A percentile compares a stretch with the other conserved stretches of the same genome.
These are phyloP conservation scores for Pestalotiopsis sp. DNA, from an alignment of 2,329 filamentous ascomycete genomes.

Conservation along the genomic window DNA sequence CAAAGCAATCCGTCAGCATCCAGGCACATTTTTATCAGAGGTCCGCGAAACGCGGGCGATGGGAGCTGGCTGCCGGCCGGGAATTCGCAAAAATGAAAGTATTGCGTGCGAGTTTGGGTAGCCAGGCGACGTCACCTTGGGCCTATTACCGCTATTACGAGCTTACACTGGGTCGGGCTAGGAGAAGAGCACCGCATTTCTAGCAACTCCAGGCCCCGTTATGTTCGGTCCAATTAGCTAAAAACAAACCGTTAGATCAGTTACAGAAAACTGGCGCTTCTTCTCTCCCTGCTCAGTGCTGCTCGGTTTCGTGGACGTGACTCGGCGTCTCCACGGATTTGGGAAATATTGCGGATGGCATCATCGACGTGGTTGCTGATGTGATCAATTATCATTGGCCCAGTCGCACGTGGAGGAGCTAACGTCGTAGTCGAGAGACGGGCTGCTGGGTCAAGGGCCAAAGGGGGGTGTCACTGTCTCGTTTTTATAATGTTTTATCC, in stretches of 20 bases:
- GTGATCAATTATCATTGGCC: conserved; percentile 19
- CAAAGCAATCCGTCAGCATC: neutral
- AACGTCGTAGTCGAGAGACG: neutral
- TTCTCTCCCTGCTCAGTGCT: neutral
- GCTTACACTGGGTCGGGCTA: neutral
- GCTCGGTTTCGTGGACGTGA: no score
- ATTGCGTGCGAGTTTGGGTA: neutral
- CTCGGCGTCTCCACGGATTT: neutral
- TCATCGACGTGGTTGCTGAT: conserved; percentile 23
- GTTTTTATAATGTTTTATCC: neutral
- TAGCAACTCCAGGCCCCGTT: neutral
- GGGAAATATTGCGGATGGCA: conserved; percentile 19
- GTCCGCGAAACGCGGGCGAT: neutral
- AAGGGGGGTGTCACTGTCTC: neutral
- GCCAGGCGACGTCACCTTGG: neutral
- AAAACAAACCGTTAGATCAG: conserved; percentile 4
- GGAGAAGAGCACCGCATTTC: neutral
- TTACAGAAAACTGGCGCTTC: neutral
- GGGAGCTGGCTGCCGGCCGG: neutral
- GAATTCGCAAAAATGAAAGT: neutral
- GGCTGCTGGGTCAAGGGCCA: neutral
- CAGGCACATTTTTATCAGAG: neutral
- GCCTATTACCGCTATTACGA: neutral
- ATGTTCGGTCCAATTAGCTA: conserved; percentile 4
- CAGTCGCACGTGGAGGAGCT: neutral